A percentile compares a stretch with the other conserved stretches of the same genome.
These are phyloP conservation scores for Lactarius quietus DNA, from an alignment of 768 basidiomycete genomes.

Conservation along the genomic window DNA sequence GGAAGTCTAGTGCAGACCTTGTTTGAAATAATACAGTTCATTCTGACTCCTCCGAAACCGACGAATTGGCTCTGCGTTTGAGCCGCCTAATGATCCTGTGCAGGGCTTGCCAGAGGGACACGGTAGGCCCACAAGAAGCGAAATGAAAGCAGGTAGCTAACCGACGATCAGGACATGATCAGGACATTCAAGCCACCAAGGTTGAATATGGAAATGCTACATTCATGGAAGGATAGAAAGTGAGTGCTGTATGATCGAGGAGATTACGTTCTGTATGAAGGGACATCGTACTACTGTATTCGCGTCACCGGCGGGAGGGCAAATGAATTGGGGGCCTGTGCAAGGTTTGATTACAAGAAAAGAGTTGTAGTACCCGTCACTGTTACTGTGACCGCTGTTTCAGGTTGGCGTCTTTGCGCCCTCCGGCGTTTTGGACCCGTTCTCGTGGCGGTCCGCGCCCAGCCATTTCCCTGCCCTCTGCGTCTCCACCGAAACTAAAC, in stretches of 20 bases:
- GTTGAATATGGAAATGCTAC: constrained; percentile 8
- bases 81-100: constrained; percentile 3
- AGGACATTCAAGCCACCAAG: neutral
- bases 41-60: constrained; percentile 15
- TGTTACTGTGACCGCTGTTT: constrained; percentile 12
- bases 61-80: neutral
- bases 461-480: neutral
- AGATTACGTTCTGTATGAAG: constrained; percentile 6
- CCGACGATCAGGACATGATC: neutral
- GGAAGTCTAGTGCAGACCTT: constrained; percentile 8
- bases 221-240: neutral
- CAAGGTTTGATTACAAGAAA: constrained; percentile 16
- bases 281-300: neutral
- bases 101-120: neutral
- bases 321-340: neutral
- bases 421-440: neutral
- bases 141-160: neutral
- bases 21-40: constrained; percentile 18
- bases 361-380: neutral
- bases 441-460: neutral
- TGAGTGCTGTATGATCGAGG: neutral
- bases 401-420: constrained; percentile 20
- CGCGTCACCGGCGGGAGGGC: constrained; percentile 1
- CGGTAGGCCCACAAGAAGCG: neutral
- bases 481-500: neutral